Evolutionary conservation across 345 rosid species (phyloP).

Genomic region (Sonneratia caseolaris): DNA sequence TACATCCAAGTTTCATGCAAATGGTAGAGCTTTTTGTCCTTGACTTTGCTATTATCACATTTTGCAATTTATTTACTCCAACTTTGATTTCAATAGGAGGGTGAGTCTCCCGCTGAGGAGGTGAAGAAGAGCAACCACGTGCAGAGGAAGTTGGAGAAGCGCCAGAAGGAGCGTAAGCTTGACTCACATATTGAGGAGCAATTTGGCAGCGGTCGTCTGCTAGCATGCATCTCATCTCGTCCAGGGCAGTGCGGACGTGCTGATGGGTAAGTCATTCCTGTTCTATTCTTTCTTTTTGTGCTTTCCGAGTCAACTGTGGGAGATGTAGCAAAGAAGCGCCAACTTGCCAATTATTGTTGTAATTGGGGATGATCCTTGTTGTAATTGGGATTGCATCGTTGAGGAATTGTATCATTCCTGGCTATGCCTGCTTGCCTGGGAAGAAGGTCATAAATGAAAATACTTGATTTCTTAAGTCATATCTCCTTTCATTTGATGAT

Average conservation of each 20-base stretch:
- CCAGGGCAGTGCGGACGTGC: slow-evolving; percentile 79
- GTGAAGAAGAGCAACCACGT: slow-evolving; percentile 54
- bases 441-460: not conserved
- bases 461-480: not conserved
- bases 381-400: not conserved
- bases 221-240: slow-evolving; percentile 62
- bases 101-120: slow-evolving; percentile 40
- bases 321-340: not conserved
- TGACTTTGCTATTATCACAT: not conserved
- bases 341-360: not conserved
- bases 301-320: too few species aligned
- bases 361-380: not conserved
- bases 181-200: slow-evolving; percentile 68
- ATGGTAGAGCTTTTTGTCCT: not conserved
- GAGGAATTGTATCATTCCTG: not conserved
- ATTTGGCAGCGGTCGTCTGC: slow-evolving; percentile 49
- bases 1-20: not conserved
- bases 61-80: not conserved
- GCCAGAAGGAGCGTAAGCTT: slow-evolving; percentile 41
- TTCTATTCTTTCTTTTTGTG: not conserved
- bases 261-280: slow-evolving; percentile 40
- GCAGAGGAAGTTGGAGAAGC: slow-evolving; percentile 40
- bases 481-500: not conserved
- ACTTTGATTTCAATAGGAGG: slow-evolving; percentile 25
- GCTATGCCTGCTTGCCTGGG: too few species aligned